These are phyloP conservation scores for Erodium trifolium DNA, from an alignment of 441 rosid species.

Conservation along the genomic window DNA sequence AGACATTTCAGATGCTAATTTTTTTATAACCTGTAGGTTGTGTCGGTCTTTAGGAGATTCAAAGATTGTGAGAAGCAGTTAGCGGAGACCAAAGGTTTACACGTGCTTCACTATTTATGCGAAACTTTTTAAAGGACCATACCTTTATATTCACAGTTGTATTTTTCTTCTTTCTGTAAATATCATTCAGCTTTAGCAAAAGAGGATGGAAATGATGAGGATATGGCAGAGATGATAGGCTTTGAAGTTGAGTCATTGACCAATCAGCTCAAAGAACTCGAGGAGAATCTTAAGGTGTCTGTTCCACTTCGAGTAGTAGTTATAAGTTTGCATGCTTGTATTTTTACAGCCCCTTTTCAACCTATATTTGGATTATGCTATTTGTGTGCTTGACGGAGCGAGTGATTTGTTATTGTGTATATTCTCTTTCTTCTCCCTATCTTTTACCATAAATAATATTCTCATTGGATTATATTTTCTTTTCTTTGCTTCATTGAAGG, in stretches of 20 bases:
- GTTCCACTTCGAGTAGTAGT: slow-evolving; percentile 8
- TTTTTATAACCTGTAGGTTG: slow-evolving; percentile 44
- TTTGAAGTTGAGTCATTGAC: slow-evolving; percentile 60
- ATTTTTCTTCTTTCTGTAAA: slow-evolving; percentile 6
- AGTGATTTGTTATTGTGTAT: background rate
- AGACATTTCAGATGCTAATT: slow-evolving; percentile 1
- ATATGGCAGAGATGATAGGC: slow-evolving; percentile 89
- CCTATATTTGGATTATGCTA: slow-evolving; percentile 6
- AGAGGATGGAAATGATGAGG: slow-evolving; percentile 70
- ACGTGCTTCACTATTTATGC: slow-evolving; percentile 13
- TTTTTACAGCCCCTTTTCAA: background rate
- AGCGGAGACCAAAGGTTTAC: slow-evolving; percentile 65
- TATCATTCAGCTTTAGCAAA: slow-evolving; percentile 50
- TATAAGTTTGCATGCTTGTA: background rate
- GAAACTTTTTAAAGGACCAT: background rate
- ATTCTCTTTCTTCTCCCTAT: background rate
- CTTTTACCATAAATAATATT: background rate
- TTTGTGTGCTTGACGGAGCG: slow-evolving; percentile 9
- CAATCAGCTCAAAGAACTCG: slow-evolving; percentile 52
- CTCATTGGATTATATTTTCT: background rate
- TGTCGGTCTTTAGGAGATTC: slow-evolving; percentile 53
- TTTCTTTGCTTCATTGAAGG: background rate
- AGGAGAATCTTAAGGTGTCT: slow-evolving; percentile 74
- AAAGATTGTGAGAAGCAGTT: slow-evolving; percentile 77
- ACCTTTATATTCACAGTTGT: slow-evolving; percentile 13